Evolutionary conservation across 2,329 filamentous ascomycete species (phyloP), one percentile per base, ranked within the genome.

Genomic region (Colletotrichum sp.): DNA sequence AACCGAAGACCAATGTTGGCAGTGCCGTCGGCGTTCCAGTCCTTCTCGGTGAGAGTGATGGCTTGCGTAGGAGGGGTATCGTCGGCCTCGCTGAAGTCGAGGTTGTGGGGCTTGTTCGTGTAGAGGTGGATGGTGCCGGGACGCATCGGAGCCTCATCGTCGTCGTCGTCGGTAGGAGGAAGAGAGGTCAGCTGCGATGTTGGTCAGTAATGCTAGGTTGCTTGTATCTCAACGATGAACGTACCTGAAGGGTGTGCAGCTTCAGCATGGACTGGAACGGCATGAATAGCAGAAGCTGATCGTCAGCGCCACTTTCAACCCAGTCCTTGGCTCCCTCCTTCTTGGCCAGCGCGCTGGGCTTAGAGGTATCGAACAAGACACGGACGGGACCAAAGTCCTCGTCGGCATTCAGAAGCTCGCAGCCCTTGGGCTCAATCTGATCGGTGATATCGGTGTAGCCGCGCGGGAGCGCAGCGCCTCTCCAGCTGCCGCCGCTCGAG

Each of bases 231-330:
- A 34, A 28, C 18, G 32, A 18, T 13, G 26, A 28, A 78, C 85
- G 74, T 86, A 92, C 92, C 88, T 93, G 92, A 36, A 94, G 86
- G 13, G 95, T 96, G 86, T 98, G 96, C 68, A 99, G 90, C 88
- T 99, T 99, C 79, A 98, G 84, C 64, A 93, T 95, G 36, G 94
- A 92, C 84, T 96, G 94, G 86, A 99, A 98, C 1, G 97, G 96
- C 73, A 98, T 90, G 85, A 93, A 99, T 63, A 99, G 90, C 90
- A 99, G 95, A 77, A 99, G 88, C 88, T 99, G 97, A 86, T 99
- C 96, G 83, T 99, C 97, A 44, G 96, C 98, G 82, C 98, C 96
- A 84, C 95, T 98, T 88, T 98, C 95, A 26, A 99, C 93, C 93
- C 95, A 99, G 85, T 99, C 96, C 82, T 91, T 92, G 71, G 78